Base-by-base conservation (phyloP, 495 filamentous ascomycete genomes). In the Penicillium pancosmium region DNA sequence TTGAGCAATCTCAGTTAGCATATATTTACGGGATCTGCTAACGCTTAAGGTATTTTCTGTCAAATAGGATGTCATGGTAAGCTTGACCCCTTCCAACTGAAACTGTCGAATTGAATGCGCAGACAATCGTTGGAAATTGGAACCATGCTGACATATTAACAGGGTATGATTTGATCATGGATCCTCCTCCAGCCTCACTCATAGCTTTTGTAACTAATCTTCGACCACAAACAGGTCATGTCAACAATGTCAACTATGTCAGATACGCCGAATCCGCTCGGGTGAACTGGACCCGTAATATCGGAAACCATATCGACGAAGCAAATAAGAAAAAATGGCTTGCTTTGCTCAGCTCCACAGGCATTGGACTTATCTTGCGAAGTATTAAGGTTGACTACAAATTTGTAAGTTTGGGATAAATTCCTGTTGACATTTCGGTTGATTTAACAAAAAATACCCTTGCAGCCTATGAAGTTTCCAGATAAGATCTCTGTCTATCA, bases 401-500 rank as follows among this genome's bases (percentile, higher is more conserved):
- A 77, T 95, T 97, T 79, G 92, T 96, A 75, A 84, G 78, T 46
- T 35, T 25, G 34, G 18, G 16, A 9, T 44, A 4, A 44, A 16
- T 9, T 16, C 9, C 1, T 4, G n/a, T 3, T 12, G 46, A 27
- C 4, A 31, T 31, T n/a, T 27, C 8, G 46, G 15, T 48, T 12
- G 46, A n/a, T 11, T n/a, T 48, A 27, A 48, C 46, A 27, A 48
- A 64, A 64, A 36, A 53, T 55, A 21, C 56, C 36, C 31, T 16
- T 36, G 15, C 60, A 97, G 93, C 92, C 93, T 10, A 91, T 97
- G 85, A 88, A 82, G 50, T 95, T 84, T 65, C 93, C 93, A 1
- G 93, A 98, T 75, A 86, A 82, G 52, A 85, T 97, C 50, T 91
- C 91, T 0, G 89, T 94, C 8, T 93, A 92, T 66, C 94, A 97